Conservation (phyloP, 768 basidiomycete genomes). For the Lyophyllum semitale region DNA sequence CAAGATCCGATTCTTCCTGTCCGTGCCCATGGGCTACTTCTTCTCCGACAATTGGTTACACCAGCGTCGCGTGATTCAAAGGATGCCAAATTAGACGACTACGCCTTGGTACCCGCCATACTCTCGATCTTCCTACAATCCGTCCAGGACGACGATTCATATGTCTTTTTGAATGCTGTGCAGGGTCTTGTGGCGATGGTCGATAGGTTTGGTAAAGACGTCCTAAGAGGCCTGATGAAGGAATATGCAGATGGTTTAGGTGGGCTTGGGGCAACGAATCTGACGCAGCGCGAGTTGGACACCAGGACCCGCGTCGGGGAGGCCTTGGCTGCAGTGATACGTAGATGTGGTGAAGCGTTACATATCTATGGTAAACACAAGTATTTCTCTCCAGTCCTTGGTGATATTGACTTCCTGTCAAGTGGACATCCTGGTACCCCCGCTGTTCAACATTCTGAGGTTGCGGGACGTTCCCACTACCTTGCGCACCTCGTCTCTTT, state of each 20-base stretch:
- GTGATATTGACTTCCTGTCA: conserved; percentile 4
- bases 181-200: conserved; percentile 90
- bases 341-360: conserved; percentile 69
- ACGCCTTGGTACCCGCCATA: conserved; percentile 78
- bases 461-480: conserved; percentile 64
- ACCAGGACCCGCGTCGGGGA: conserved; percentile 79
- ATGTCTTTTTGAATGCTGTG: conserved; percentile 89
- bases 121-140: conserved; percentile 84
- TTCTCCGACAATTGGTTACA: conserved; percentile 77
- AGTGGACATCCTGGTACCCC: conserved; percentile 77
- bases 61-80: conserved; percentile 24
- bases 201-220: conserved; percentile 72
- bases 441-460: conserved; percentile 66
- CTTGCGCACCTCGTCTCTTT: conserved; percentile 61
- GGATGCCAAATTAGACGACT: conserved; percentile 37
- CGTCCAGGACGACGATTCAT: conserved; percentile 92
- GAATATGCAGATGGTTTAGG: conserved; percentile 61
- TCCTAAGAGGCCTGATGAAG: conserved; percentile 65
- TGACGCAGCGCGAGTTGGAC: conserved; percentile 70
- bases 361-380: conserved; percentile 61
- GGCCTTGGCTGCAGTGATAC: conserved; percentile 77
- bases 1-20: conserved; percentile 94
- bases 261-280: conserved; percentile 45
- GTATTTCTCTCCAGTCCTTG: not conserved
- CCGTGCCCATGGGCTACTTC: conserved; percentile 86